Base-by-base conservation (phyloP, 2,329 filamentous ascomycete genomes). In the Cladophialophora chaetospira region DNA sequence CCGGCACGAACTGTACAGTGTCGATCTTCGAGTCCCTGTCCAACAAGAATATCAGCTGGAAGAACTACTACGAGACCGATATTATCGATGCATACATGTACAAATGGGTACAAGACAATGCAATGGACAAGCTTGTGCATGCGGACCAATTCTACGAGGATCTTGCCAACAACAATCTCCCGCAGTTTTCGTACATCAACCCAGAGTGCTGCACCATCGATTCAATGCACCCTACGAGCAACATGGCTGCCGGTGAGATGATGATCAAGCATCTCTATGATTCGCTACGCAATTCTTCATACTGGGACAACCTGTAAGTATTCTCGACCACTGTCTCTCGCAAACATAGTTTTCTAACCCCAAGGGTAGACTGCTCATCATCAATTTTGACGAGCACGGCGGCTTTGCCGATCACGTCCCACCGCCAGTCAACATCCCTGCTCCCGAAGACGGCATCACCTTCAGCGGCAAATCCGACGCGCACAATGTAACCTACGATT, bases 131-230 rank as follows among this genome's bases (percentile, higher is more conserved):
- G 15, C 38, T 60, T 21, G 53, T 57, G 19, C 58, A 60, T 19
- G 58, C 58, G 17, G 54, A 57, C 47, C 68, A 79, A 65, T 91
- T 93, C 75, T 79, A 86, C 66, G 74, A 81, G 45, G 90, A 94
- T 65, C 77, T 92, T 9, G 73, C 79, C 54, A 76, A 73, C 61
- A 73, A 85, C 67, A 80, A 75, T 45, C 81, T 92, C 10, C 89
- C 89, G 2, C 88, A 92, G 75, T 88, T 84, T 72, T 78, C 81
- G 58, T 79, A 78, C 63, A 73, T 79, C 57, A 79, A 77, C 11
- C 76, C 76, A 11, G 58, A 60, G 52, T 60, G 58, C 50, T 60
- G 58, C 23, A 57, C 53, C 9, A 51, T 60, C 23, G 58, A 60
- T 46, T 60, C 58, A 15, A 60, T 60, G 58, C 58, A 60, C 42